Conservation (phyloP, 75 land plant species). For the Picea sitchensis region DNA sequence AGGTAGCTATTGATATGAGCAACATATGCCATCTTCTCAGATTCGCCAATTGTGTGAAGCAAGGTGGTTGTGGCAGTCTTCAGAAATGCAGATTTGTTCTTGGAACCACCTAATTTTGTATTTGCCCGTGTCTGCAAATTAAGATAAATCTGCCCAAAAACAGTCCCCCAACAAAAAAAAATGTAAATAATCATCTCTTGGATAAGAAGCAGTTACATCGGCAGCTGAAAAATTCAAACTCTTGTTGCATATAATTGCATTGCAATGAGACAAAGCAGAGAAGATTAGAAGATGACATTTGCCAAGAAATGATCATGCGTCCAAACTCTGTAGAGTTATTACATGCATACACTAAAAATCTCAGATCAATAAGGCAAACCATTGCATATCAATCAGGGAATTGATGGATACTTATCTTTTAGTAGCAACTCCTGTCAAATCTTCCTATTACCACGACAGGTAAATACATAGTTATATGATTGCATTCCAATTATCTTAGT, state of each 20-base stretch:
- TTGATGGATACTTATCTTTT: background rate
- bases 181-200: background rate
- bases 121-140: constrained; percentile 1
- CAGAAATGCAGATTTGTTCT: constrained; percentile 25
- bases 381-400: background rate
- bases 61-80: constrained; percentile 44
- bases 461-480: background rate
- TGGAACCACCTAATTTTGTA: constrained; percentile 15
- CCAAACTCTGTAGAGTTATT: no score
- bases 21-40: constrained; percentile 51
- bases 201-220: background rate
- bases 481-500: background rate
- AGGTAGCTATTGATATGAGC: constrained; percentile 51
- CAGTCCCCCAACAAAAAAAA: background rate
- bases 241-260: background rate
- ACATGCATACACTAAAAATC: background rate
- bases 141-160: constrained; percentile 10
- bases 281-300: no score
- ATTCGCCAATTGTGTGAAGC: constrained; percentile 50
- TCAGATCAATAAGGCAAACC: background rate
- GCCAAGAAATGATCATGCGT: no score
- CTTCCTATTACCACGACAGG: background rate
- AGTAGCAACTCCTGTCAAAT: background rate
- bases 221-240: background rate
- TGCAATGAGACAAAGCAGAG: no score